These are phyloP conservation scores for Cardamine chenopodiifolia DNA, from an alignment of 345 rosid species.

Conservation along the genomic window DNA sequence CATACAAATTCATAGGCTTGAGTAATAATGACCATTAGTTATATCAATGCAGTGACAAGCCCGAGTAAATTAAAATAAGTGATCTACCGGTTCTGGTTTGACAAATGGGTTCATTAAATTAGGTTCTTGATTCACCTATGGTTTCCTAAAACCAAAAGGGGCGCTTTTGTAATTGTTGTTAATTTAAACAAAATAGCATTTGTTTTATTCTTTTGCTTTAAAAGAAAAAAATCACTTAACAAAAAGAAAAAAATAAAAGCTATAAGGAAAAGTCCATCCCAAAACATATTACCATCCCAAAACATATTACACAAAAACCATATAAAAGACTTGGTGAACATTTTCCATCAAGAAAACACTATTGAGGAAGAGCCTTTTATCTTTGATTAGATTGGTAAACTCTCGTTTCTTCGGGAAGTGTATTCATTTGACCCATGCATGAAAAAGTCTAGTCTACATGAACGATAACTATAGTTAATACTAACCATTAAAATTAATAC, in stretches of 20 bases:
- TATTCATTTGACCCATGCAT: not conserved
- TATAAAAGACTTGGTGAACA: not conserved
- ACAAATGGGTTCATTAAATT: too few relatives aligned
- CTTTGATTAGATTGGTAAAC: not conserved
- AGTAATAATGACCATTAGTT: not conserved
- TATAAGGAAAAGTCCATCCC: not conserved
- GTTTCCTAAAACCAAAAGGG: too few relatives aligned
- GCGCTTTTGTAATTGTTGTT: too few relatives aligned
- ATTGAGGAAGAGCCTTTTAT: too few relatives aligned
- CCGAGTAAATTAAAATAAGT: too few relatives aligned
- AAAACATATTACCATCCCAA: not conserved
- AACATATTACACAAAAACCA: not conserved
- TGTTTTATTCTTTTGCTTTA: too few relatives aligned
- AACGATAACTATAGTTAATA: not conserved
- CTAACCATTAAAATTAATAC: not conserved
- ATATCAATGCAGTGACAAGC: too few relatives aligned
- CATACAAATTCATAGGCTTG: not conserved
- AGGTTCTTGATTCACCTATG: not conserved
- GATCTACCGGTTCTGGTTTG: too few relatives aligned
- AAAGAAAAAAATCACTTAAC: not conserved
- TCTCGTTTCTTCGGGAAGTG: not conserved
- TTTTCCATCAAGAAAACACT: not conserved
- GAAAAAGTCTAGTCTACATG: not conserved
- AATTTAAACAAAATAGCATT: too few relatives aligned
- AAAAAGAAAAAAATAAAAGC: too few relatives aligned